A percentile compares a stretch with the other conserved stretches of the same genome.
phyloP scores from a whole-genome alignment of 2,329 filamentous ascomycete species.

The Cercospora nicotianae region DNA sequence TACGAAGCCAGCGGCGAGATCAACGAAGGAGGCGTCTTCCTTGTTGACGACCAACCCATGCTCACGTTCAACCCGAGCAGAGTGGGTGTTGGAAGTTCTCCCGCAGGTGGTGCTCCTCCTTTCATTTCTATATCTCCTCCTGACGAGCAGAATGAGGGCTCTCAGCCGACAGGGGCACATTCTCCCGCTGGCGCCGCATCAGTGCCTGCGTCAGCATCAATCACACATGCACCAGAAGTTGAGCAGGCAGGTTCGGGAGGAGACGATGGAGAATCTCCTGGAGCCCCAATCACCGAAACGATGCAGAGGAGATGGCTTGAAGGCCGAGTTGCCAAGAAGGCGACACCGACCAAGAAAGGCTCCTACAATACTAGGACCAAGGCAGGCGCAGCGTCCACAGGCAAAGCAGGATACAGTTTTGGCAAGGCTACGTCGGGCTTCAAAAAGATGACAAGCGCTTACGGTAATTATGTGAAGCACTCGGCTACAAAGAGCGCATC shows the following conservation, averaged over 20 bases:
- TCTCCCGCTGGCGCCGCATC: not conserved
- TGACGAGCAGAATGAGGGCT: not conserved
- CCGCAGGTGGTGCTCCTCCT: not conserved
- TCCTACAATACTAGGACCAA: not conserved
- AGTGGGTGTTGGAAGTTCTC: not conserved
- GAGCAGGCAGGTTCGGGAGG: not conserved
- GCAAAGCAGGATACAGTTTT: not conserved
- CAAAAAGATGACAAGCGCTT: not conserved
- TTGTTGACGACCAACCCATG: conserved; percentile 1
- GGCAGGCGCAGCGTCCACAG: not conserved
- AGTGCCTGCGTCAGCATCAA: not conserved
- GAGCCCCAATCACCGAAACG: not conserved
- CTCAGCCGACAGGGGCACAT: not conserved
- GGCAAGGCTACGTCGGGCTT: not conserved
- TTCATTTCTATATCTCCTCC: not conserved
- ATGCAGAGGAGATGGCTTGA: not conserved
- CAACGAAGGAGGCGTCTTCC: conserved; percentile 6
- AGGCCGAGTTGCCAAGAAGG: not conserved
- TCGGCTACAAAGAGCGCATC: not conserved
- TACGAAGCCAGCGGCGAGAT: conserved; percentile 8
- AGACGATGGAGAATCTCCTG: not conserved
- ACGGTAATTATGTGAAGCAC: not conserved
- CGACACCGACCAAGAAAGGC: not conserved
- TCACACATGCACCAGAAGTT: not conserved
- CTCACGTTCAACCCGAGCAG: conserved; percentile 2